Evolutionary conservation across 768 basidiomycete species (phyloP).

Genomic region (Filobasidium floriforme): DNA sequence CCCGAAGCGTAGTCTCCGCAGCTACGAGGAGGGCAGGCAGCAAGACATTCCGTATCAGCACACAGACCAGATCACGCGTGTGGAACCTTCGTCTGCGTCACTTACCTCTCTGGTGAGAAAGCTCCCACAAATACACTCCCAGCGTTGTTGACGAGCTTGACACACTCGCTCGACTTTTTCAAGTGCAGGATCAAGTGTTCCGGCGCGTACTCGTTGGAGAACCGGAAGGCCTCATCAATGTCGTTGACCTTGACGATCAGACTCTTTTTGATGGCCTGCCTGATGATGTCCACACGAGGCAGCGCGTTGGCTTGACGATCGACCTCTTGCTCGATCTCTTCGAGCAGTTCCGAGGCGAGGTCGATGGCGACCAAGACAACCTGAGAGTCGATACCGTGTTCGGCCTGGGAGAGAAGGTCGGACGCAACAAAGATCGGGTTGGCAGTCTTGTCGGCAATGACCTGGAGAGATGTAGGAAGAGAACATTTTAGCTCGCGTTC

Average conservation of each 20-base stretch:
- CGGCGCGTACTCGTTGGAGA: constrained; percentile 96
- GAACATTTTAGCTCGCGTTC: not conserved
- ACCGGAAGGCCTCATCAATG: constrained; percentile 68
- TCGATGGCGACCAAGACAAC: constrained; percentile 82
- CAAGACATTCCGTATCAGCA: not conserved
- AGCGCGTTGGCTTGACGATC: constrained; percentile 79
- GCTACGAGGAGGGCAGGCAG: constrained; percentile 47
- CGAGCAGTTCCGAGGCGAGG: constrained; percentile 56
- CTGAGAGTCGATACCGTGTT: constrained; percentile 96
- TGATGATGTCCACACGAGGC: constrained; percentile 79
- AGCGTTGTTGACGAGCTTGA: constrained; percentile 73
- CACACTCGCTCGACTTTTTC: constrained; percentile 58
- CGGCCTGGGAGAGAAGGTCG: constrained; percentile 93
- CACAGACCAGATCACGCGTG: not conserved
- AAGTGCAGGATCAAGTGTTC: constrained; percentile 94
- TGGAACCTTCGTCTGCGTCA: not conserved
- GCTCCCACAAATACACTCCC: constrained; percentile 94
- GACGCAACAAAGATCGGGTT: constrained; percentile 89
- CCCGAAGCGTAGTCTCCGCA: constrained; percentile 99
- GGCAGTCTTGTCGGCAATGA: constrained; percentile 82
- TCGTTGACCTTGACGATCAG: constrained; percentile 68
- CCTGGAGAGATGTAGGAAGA: constrained; percentile 50
- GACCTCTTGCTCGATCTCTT: constrained; percentile 73
- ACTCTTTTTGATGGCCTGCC: constrained; percentile 80
- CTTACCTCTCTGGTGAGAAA: constrained; percentile 87